Conservation (phyloP, 306 rosid genomes). For the Inga oerstediana region DNA sequence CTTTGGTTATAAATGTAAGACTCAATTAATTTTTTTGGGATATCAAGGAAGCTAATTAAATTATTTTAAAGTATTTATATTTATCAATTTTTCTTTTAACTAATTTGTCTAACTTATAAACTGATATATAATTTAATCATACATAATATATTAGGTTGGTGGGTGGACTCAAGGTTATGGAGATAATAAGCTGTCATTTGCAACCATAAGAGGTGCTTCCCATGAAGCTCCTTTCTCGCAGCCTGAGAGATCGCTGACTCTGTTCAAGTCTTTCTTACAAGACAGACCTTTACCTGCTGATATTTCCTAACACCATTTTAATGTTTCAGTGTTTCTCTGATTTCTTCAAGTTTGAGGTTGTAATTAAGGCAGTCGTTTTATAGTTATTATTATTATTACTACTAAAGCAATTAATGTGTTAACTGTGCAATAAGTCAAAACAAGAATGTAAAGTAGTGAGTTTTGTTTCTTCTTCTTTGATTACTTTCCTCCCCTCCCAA, state of each 20-base stretch:
- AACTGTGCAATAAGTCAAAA: slow-evolving; percentile 28
- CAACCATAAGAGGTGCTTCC: slow-evolving; percentile 92
- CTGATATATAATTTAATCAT: too few relatives aligned
- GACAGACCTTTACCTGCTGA: slow-evolving; percentile 65
- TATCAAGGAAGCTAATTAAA: too few relatives aligned
- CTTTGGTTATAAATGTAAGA: too few relatives aligned
- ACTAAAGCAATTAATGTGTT: slow-evolving; percentile 25
- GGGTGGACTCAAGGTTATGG: slow-evolving; percentile 99
- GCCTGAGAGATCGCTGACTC: slow-evolving; percentile 84
- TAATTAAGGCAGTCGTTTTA: slow-evolving; percentile 36
- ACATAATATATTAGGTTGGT: slow-evolving; percentile 60
- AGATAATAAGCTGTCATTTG: slow-evolving; percentile 73
- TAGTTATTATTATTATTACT: slow-evolving; percentile 29
- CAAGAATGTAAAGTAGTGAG: slow-evolving; percentile 10
- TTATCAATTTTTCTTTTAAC: too few relatives aligned
- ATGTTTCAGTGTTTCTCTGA: slow-evolving; percentile 21
- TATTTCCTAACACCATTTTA: slow-evolving; percentile 48
- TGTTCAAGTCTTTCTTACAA: slow-evolving; percentile 74
- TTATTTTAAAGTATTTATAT: too few relatives aligned
- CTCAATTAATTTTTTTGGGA: too few relatives aligned
- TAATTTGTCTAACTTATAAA: too few relatives aligned
- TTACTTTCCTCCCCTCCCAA: not conserved
- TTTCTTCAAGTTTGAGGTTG: slow-evolving; percentile 33
- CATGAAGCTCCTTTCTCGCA: slow-evolving; percentile 98
- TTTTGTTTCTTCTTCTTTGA: not conserved